Base-by-base conservation (phyloP, 805 yeast species). In the Metschnikowia henanensis region DNA sequence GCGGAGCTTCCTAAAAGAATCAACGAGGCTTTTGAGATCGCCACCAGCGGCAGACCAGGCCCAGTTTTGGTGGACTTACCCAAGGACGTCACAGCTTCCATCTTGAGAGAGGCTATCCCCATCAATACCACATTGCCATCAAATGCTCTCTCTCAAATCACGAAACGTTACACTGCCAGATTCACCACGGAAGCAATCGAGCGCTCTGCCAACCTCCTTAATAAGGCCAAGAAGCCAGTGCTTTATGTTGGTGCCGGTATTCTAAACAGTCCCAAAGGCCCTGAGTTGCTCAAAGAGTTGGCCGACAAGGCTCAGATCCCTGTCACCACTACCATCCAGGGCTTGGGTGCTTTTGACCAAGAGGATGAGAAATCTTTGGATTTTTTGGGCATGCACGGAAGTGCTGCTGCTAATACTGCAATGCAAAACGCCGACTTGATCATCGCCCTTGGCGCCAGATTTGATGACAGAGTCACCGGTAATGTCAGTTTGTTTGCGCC, bases 311-410 rank as follows among this genome's bases (percentile, higher is more conserved):
- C 96, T 21, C 75, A 79, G 61, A 92, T 94, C 51, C 99, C 99
- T 26, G 99, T 94, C 50, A 92, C 99, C 35, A 94, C 98, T 21
- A 87, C 97, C 40, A 65, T 94, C 45, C 98, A 91, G 70, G 97
- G 87, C 45, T 77, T 94, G 52, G 99, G 99, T 57, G 87, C 95
- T 7, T 94, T 84, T 60, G 97, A 94, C 69, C 98, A 94, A 73
- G 79, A 76, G 50, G 96, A 91, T 68, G 83, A 83, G 52, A 89
- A 90, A 67, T 84, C 97, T 20, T 70, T 94, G 54, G 97, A 92
- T 67, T 89, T 94, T 95, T 79, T 94, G 55, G 99, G 99, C 58
- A 94, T 94, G 99, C 99, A 94, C 69, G 99, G 99, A 53, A 78
- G 83, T 49, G 97, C 90, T 39, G 89, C 90, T 57, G 99, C 99